A percentile compares a stretch with the other conserved stretches of the same genome.
Evolutionary conservation across 768 basidiomycete species (phyloP).

Genomic region (Leccinum imitatum): DNA sequence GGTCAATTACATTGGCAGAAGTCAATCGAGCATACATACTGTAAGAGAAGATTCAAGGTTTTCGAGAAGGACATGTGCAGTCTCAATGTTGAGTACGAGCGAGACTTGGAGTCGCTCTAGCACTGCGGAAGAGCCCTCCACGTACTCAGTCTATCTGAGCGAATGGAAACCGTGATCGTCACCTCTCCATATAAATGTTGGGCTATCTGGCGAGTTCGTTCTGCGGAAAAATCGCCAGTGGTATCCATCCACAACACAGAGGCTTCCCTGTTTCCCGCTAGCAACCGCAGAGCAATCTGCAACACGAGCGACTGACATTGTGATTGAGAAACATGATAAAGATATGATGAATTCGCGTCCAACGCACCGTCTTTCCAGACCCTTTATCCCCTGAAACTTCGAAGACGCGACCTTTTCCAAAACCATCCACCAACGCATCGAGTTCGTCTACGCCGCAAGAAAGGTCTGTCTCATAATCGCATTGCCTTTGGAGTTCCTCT

Average conservation of each 20-base stretch:
- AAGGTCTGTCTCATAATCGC: constrained; percentile 10
- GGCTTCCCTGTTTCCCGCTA: constrained; percentile 38
- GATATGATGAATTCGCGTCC: neutral
- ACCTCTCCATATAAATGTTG: constrained; percentile 25
- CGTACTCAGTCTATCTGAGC: constrained; percentile 5
- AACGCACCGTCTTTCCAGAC: constrained; percentile 68
- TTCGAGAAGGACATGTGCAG: constrained; percentile 51
- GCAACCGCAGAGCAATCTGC: constrained; percentile 55
- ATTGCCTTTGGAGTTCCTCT: constrained; percentile 15
- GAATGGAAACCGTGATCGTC: constrained; percentile 17
- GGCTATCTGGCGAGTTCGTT: constrained; percentile 43
- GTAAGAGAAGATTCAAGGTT: constrained; percentile 34
- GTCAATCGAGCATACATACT: constrained; percentile 21
- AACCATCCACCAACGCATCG: constrained; percentile 51
- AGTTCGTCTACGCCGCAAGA: constrained; percentile 45
- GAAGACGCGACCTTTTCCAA: constrained; percentile 52
- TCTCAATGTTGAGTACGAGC: constrained; percentile 56
- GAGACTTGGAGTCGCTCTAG: constrained; percentile 61
- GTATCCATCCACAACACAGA: constrained; percentile 72
- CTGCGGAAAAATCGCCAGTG: constrained; percentile 61
- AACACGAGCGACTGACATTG: constrained; percentile 55
- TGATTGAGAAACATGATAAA: constrained; percentile 3
- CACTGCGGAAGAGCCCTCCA: constrained; percentile 32
- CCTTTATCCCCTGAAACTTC: constrained; percentile 68
- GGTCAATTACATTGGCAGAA: neutral